Evolutionary conservation across 331 rosid genomes (phyloP).

Genomic region (Stylosanthes scabra): DNA sequence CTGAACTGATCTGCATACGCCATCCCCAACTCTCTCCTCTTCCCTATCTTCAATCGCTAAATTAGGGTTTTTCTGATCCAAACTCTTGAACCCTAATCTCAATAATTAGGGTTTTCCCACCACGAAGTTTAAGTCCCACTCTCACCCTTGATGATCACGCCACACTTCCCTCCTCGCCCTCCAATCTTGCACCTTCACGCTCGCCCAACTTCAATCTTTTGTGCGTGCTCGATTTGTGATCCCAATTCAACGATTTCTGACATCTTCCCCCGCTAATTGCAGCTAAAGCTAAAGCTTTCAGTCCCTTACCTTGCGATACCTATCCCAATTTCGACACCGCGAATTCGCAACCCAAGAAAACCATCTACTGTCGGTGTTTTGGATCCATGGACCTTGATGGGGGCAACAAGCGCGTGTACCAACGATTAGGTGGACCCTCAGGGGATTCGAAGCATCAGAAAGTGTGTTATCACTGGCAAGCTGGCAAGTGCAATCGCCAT

Average conservation of each 20-base stretch:
- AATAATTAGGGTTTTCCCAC: conserved; percentile 13
- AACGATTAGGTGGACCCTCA: conserved; percentile 61
- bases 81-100: conserved; percentile 13
- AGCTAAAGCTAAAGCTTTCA: background rate
- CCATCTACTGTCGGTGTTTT: background rate
- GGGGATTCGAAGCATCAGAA: conserved; percentile 62
- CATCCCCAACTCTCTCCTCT: background rate
- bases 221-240: conserved; percentile 17
- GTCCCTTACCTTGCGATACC: background rate
- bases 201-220: background rate
- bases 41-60: background rate
- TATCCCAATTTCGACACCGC: background rate
- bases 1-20: background rate
- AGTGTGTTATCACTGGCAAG: conserved; percentile 93
- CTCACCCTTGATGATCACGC: conserved; percentile 36
- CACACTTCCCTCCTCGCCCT: background rate
- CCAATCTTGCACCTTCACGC: conserved; percentile 7
- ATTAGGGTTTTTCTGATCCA: conserved; percentile 39
- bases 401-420: conserved; percentile 74
- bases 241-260: background rate
- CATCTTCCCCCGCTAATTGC: background rate
- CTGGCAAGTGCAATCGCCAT: conserved; percentile 81
- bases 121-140: conserved; percentile 3
- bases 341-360: background rate
- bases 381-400: conserved; percentile 81